Percentiles rank a stretch among this genome's conserved stretches.
phyloP scores from a whole-genome alignment of 2,329 filamentous ascomycete genomes.

The Hypoxylon sp. region DNA sequence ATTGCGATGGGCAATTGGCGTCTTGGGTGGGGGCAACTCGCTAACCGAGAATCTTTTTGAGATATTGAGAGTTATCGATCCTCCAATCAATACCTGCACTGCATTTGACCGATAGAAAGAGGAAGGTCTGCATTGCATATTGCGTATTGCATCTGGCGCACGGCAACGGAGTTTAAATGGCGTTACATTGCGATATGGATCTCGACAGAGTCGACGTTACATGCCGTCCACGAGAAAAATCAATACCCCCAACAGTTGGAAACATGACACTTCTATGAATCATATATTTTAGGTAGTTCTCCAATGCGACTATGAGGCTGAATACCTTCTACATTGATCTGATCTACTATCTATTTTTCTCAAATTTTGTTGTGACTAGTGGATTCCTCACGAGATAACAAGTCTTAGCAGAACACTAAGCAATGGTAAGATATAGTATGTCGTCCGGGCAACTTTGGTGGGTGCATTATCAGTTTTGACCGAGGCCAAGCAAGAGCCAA shows the following conservation, averaged over 20 bases:
- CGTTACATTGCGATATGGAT: slow-evolving; percentile 29
- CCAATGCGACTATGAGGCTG: slow-evolving; percentile 23
- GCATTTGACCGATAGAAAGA: slow-evolving; percentile 25
- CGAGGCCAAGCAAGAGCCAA: slow-evolving; percentile 14
- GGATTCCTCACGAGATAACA: slow-evolving; percentile 9
- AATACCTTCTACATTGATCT: slow-evolving; percentile 19
- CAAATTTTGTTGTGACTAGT: slow-evolving; percentile 4
- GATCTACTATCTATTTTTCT: background rate
- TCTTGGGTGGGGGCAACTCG: slow-evolving; percentile 27
- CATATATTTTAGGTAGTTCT: slow-evolving; percentile 18
- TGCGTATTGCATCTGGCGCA: too few relatives aligned
- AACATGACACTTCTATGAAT: slow-evolving; percentile 11
- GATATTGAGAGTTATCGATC: slow-evolving; percentile 14
- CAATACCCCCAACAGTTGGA: slow-evolving; percentile 16
- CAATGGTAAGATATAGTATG: slow-evolving; percentile 9
- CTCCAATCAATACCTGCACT: slow-evolving; percentile 19
- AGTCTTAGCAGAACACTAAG: slow-evolving; percentile 11
- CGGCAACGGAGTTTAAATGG: slow-evolving; percentile 16
- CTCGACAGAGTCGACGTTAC: slow-evolving; percentile 28
- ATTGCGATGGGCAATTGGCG: slow-evolving; percentile 23
- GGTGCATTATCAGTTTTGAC: slow-evolving; percentile 9
- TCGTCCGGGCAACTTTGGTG: slow-evolving; percentile 14
- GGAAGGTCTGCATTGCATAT: slow-evolving; percentile 28
- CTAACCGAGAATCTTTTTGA: slow-evolving; percentile 4
- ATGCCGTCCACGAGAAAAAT: slow-evolving; percentile 26